These are phyloP conservation scores for Zygoascus tannicola DNA, from an alignment of 805 yeast genomes.

Conservation along the genomic window DNA sequence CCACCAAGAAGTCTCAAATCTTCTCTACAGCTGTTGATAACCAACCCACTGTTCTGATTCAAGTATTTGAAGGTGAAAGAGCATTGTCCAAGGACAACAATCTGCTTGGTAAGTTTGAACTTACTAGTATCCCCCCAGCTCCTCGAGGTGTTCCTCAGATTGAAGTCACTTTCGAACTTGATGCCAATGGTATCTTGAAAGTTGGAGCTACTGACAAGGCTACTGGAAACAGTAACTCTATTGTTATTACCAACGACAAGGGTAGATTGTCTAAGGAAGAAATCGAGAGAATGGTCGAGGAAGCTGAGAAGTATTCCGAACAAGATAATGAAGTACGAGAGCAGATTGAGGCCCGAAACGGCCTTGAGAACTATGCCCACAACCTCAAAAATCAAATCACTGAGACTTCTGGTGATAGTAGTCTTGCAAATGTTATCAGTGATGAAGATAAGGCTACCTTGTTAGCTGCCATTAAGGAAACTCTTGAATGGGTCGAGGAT, in stretches of 20 bases:
- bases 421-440: constrained; percentile 68
- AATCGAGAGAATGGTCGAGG: constrained; percentile 95
- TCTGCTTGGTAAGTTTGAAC: constrained; percentile 76
- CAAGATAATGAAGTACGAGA: constrained; percentile 78
- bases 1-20: constrained; percentile 89
- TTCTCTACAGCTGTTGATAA: constrained; percentile 95
- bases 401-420: constrained; percentile 37
- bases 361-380: constrained; percentile 81
- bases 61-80: constrained; percentile 95
- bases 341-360: constrained; percentile 82
- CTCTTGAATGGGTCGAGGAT: constrained; percentile 81
- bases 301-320: constrained; percentile 89
- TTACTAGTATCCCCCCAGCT: constrained; percentile 80
- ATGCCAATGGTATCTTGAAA: constrained; percentile 80
- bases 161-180: constrained; percentile 81
- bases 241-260: constrained; percentile 87
- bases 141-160: constrained; percentile 90
- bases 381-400: constrained; percentile 62
- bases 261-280: constrained; percentile 91
- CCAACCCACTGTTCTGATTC: constrained; percentile 90
- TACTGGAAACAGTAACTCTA: constrained; percentile 84
- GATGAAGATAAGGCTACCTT: constrained; percentile 89
- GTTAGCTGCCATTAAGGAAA: constrained; percentile 78
- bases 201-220: constrained; percentile 88
- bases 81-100: constrained; percentile 91